Conservation (phyloP, 768 basidiomycete species). For the Rhodosporidiobolus odoratus region DNA sequence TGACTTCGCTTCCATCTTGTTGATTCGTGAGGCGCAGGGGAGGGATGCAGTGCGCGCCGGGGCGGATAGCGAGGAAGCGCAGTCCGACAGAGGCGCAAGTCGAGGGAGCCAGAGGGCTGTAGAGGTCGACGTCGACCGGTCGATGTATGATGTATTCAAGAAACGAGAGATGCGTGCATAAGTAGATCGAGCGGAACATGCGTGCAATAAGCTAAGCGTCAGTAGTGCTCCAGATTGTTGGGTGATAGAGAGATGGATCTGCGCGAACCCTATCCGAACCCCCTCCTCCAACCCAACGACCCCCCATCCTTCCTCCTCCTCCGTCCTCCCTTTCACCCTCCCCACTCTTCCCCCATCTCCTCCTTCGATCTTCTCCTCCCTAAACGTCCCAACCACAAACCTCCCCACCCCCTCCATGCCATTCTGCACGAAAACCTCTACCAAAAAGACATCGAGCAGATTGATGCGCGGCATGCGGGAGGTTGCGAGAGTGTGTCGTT, state of each 20-base stretch:
- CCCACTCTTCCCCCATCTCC: neutral
- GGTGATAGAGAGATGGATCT: neutral
- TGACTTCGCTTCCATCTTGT: slow-evolving; percentile 18
- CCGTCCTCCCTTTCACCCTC: neutral
- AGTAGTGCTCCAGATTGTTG: too few relatives aligned
- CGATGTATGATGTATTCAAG: too few relatives aligned
- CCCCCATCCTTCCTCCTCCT: slow-evolving; percentile 1
- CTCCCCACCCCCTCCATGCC: slow-evolving; percentile 8
- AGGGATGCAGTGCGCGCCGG: slow-evolving; percentile 31
- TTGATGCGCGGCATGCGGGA: slow-evolving; percentile 29
- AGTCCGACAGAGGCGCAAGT: slow-evolving; percentile 20
- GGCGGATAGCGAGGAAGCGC: slow-evolving; percentile 36
- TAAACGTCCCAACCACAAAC: slow-evolving; percentile 10
- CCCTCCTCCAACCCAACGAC: slow-evolving; percentile 32
- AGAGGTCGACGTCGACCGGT: neutral
- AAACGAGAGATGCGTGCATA: neutral
- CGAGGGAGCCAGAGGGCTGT: slow-evolving; percentile 28
- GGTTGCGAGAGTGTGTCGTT: neutral
- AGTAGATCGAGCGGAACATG: too few relatives aligned
- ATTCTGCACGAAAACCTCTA: slow-evolving; percentile 32
- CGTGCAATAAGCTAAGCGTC: too few relatives aligned
- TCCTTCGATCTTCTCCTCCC: neutral
- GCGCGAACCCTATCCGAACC: slow-evolving; percentile 38
- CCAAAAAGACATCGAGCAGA: slow-evolving; percentile 32
- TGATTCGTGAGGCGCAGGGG: slow-evolving; percentile 14